Conservation (phyloP, 257 asterid species). For the Solanum raphanifolium region DNA sequence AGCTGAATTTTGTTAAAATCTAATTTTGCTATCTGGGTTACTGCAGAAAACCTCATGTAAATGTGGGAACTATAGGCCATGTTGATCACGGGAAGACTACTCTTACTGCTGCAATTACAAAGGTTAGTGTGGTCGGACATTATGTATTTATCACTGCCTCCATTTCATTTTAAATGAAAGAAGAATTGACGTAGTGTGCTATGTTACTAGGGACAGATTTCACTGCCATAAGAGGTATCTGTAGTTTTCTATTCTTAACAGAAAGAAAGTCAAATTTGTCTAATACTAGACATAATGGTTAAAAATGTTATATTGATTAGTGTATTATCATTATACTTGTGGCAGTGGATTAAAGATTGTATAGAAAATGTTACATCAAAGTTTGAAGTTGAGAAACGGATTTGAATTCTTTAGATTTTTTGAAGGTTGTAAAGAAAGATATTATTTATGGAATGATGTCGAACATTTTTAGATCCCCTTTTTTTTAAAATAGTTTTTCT, state of each 20-base stretch:
- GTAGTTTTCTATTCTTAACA: no score
- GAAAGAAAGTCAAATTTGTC: no score
- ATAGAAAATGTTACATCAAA: neutral
- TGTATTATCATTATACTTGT: neutral
- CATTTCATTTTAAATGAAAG: neutral
- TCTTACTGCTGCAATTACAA: slow-evolving; percentile 90
- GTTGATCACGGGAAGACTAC: slow-evolving; percentile 99
- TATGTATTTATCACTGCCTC: neutral
- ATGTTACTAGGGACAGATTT: no score
- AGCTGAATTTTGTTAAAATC: neutral
- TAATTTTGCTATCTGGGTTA: neutral
- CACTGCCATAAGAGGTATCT: no score
- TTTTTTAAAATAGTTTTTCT: neutral
- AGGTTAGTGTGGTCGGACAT: slow-evolving; percentile 20
- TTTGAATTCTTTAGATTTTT: neutral
- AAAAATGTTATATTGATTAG: neutral
- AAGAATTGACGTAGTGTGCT: no score
- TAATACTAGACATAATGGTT: neutral
- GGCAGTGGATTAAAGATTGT: neutral
- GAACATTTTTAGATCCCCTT: neutral
- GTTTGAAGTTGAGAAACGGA: neutral
- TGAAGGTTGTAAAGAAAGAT: neutral
- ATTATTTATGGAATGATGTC: neutral
- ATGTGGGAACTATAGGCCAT: slow-evolving; percentile 96
- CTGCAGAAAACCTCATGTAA: slow-evolving; percentile 86